phyloP scores from a whole-genome alignment of 495 filamentous ascomycete species.

The Bacidia gigantensis region DNA sequence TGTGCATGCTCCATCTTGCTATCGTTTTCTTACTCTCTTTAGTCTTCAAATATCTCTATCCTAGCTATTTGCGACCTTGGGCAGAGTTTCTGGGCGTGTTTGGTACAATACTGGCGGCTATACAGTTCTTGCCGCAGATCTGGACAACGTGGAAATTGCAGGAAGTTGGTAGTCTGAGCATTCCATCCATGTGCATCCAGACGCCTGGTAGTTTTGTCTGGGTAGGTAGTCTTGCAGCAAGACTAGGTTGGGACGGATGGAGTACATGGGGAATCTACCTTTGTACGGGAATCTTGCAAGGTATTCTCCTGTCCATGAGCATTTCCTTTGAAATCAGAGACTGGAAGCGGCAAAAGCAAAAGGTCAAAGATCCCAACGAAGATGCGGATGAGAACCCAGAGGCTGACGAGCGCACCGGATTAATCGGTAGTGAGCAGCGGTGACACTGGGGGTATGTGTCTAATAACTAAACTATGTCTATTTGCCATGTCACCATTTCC shows the following conservation, averaged over 20 bases:
- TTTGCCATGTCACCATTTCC: too few species aligned
- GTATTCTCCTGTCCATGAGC: constrained; percentile 63
- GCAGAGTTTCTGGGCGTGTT: constrained; percentile 73
- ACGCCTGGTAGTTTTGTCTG: constrained; percentile 85
- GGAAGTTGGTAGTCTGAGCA: constrained; percentile 75
- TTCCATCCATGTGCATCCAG: constrained; percentile 98
- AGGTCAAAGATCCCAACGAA: neutral
- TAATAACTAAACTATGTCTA: too few species aligned
- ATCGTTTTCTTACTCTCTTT: constrained; percentile 51
- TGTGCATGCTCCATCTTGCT: constrained; percentile 59
- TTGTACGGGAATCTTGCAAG: constrained; percentile 76
- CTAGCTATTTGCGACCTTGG: constrained; percentile 50
- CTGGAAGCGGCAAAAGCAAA: constrained; percentile 5
- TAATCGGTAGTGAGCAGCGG: constrained; percentile 12
- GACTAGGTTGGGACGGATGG: constrained; percentile 75
- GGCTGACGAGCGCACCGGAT: constrained; percentile 10
- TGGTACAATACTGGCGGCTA: constrained; percentile 60
- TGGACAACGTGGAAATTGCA: constrained; percentile 75
- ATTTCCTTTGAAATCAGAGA: constrained; percentile 52
- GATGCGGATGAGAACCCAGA: constrained; percentile 3
- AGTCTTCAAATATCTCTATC: constrained; percentile 42
- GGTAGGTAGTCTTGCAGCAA: constrained; percentile 66
- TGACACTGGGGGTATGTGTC: too few species aligned
- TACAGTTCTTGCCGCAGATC: constrained; percentile 94
- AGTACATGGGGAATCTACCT: constrained; percentile 87